These are phyloP conservation scores for Penicillium sp. DNA, from an alignment of 2,329 filamentous ascomycete species.

Conservation along the genomic window DNA sequence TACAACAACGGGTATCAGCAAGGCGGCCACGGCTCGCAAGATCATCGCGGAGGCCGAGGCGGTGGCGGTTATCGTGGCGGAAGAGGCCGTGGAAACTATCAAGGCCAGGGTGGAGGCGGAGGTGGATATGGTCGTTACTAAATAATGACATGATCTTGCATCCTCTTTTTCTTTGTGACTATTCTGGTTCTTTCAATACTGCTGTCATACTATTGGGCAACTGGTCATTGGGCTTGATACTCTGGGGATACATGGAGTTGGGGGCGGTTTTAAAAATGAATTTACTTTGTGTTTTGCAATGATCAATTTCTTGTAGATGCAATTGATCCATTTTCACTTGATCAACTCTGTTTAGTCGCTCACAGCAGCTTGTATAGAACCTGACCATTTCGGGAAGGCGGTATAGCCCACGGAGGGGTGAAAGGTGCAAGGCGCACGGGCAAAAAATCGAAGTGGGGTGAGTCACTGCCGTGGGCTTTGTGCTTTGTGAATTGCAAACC, in stretches of 20 bases:
- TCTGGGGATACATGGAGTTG: slow-evolving; percentile 7
- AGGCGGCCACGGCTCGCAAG: slow-evolving; percentile 29
- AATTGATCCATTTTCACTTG: too few species aligned
- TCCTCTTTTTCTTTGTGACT: slow-evolving; percentile 1
- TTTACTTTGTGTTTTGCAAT: not conserved
- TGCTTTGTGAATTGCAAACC: slow-evolving; percentile 22
- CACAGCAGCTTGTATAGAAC: not conserved
- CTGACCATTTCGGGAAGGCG: slow-evolving; percentile 10
- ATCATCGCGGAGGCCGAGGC: slow-evolving; percentile 27
- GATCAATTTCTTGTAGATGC: not conserved
- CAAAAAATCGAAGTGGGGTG: slow-evolving; percentile 28
- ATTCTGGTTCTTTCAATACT: slow-evolving; percentile 2
- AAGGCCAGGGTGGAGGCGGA: slow-evolving; percentile 34
- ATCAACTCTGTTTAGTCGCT: not conserved
- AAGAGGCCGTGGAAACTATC: slow-evolving; percentile 25
- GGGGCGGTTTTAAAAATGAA: slow-evolving; percentile 15
- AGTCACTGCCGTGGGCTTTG: slow-evolving; percentile 20
- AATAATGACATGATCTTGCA: slow-evolving; percentile 1
- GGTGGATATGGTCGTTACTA: slow-evolving; percentile 45
- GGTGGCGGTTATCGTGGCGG: slow-evolving; percentile 26
- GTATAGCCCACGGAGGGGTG: slow-evolving; percentile 15
- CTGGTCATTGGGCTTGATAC: slow-evolving; percentile 1
- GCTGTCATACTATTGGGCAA: slow-evolving; percentile 5
- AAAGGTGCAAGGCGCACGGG: slow-evolving; percentile 14
- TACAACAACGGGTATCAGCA: slow-evolving; percentile 18